Evolutionary conservation across 345 rosid species (phyloP), one percentile per base, ranked within the genome.

Genomic region (Salix udensis): DNA sequence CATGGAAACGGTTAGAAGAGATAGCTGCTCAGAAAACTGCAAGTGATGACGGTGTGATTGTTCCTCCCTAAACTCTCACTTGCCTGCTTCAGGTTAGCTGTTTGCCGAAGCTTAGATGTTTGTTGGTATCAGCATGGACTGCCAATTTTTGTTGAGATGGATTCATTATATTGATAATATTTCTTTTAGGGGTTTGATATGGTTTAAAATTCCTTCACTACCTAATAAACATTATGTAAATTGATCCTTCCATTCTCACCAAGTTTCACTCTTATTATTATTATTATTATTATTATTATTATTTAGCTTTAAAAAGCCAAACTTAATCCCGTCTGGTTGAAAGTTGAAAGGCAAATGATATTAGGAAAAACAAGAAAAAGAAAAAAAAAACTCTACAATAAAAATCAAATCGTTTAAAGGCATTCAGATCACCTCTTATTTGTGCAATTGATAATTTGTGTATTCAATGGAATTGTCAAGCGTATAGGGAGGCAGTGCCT

Each of bases 1-100:
- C 42, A 65, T 79, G 82, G 82, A 64, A 66, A 65, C 82, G 37
- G 6, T 50, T 79, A 37, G 82, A 79, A 70, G 78, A 65, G 71
- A 39, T 75, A 50, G 76, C 72, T 34, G 61, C 58, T n/a, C 23
- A 16, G 42, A 70, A 65, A 75, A 4, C 82, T 26, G 50, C 75
- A 21, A 64, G 42, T 36, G 64, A 34, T 36, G 39, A 46, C 62
- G 11, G 3, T 3, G 58, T 15, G 24, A 26, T 50, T 37, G n/a
- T 72, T 65, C 67, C 67, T 36, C 4, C 7, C 62, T 44, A 61
- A 70, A 21, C 62, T 39, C 42, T 53, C 26, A 13, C 60, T 68
- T 67, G 19, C 16, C 55, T 36, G 42, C 76, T 62, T 65, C 76
- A 73, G 78, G 78, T 65, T 55, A 65, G 81, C 67, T 15, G 79